Percentiles rank a stretch among this genome's conserved stretches.
Conservation (phyloP, 441 rosid species). For the Erysimum cheiri region DNA sequence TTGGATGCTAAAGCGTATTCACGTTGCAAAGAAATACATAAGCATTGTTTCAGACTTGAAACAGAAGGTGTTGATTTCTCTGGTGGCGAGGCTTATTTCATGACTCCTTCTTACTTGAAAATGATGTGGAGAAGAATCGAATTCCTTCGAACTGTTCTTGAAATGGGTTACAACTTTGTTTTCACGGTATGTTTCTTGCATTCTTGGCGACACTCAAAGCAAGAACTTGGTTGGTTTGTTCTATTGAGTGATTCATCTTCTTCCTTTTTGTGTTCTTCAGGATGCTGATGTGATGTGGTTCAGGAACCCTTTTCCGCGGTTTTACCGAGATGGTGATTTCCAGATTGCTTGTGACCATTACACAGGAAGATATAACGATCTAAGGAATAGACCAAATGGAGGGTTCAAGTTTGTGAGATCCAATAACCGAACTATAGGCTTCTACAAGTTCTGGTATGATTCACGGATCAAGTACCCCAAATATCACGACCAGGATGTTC, state of each 20-base stretch:
- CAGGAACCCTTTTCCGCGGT: constrained; percentile 77
- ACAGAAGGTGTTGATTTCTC: constrained; percentile 71
- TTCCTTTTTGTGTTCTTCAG: constrained; percentile 42
- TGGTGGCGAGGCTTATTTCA: constrained; percentile 65
- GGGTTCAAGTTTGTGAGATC: constrained; percentile 77
- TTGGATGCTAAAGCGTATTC: constrained; percentile 63
- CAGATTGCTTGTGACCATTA: constrained; percentile 85
- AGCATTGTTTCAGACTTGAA: constrained; percentile 64
- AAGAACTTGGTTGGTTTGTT: neutral
- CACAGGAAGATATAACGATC: constrained; percentile 57
- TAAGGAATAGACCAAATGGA: constrained; percentile 68
- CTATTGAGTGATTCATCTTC: constrained; percentile 12
- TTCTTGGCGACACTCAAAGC: neutral
- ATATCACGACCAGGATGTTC: constrained; percentile 79
- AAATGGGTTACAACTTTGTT: constrained; percentile 77
- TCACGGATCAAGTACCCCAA: constrained; percentile 60
- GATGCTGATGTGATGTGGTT: constrained; percentile 97
- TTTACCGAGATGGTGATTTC: constrained; percentile 68
- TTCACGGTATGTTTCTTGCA: constrained; percentile 63
- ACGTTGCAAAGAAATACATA: constrained; percentile 59
- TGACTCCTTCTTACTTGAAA: constrained; percentile 68
- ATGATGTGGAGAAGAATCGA: constrained; percentile 90
- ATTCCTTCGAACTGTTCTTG: constrained; percentile 71
- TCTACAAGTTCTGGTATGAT: constrained; percentile 84
- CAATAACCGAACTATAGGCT: constrained; percentile 67